Base-by-base conservation (phyloP, 2,329 filamentous ascomycete genomes). In the Colletotrichum lupini region DNA sequence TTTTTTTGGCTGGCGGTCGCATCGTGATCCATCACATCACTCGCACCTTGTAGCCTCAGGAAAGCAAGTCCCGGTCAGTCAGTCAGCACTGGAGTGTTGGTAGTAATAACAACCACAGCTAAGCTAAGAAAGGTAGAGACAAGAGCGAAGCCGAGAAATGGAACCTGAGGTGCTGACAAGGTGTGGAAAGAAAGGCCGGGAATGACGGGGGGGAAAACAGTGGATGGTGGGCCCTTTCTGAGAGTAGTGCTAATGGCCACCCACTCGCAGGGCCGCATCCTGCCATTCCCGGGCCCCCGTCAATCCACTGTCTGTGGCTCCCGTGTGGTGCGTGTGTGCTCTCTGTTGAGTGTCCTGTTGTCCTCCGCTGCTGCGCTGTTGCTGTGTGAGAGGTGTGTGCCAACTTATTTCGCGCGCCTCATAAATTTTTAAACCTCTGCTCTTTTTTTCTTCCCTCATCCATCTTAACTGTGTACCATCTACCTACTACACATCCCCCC, bases 371-470 rank as follows among this genome's bases (percentile, higher is more conserved):
- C 37, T 42, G 37, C 37, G 37, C 42, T 49, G 42, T 22, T 49
- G 42, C 42, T 49, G 42, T 42, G 37, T 42, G 37, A 28, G 49
- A 19, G 16, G 37, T 42, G 37, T 28, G 49, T 53, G 70, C 70
- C 72, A 72, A 74, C 67, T 71, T 74, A 74, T 74, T 74, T 74
- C 72, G 68, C 72, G 62, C 67, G 72, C 67, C 73, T 74, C 74
- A 42, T 62, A 75, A 76, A 72, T 77, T 76, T 67, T 70, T 76
- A 75, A n/a, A 76, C 76, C 76, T 66, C 68, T 71, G 46, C 73
- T 74, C 76, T 74, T 61, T 76, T 69, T 69, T 72, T 30, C 30
- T 46, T 75, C 49, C 71, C 72, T 70, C 57, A 72, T 72, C 73
- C 73, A 49, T 52, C 53, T 49, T 49, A 58, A 28, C 58, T 35